phyloP scores from a whole-genome alignment of 2,329 filamentous ascomycete species.

The Alternaria incomplexa region DNA sequence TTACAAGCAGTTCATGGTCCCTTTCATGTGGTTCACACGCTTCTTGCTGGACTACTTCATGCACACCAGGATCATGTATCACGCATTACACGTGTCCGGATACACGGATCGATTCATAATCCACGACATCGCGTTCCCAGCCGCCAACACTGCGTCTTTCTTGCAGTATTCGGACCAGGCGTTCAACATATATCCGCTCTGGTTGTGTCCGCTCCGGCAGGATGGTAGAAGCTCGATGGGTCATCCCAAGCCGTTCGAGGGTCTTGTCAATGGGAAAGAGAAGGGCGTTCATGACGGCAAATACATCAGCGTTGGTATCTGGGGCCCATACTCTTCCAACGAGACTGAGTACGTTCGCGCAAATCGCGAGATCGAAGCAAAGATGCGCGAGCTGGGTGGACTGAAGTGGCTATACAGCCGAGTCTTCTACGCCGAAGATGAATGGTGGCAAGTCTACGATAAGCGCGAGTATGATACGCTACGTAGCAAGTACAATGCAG shows the following conservation, averaged over 20 bases:
- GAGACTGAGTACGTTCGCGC: conserved; percentile 66
- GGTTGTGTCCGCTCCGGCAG: conserved; percentile 61
- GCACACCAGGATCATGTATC: conserved; percentile 68
- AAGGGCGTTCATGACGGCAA: conserved; percentile 19
- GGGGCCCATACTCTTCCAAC: conserved; percentile 73
- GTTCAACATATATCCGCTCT: conserved; percentile 62
- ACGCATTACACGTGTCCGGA: conserved; percentile 65
- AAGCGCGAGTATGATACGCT: conserved; percentile 66
- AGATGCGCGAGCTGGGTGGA: conserved; percentile 72
- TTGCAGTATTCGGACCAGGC: conserved; percentile 57
- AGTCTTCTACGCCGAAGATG: conserved; percentile 76
- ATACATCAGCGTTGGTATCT: conserved; percentile 63
- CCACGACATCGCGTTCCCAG: conserved; percentile 68
- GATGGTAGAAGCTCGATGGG: conserved; percentile 41
- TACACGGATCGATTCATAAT: conserved; percentile 64
- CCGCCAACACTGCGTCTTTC: conserved; percentile 57
- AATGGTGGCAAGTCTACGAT: conserved; percentile 72
- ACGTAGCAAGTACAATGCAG: conserved; percentile 67
- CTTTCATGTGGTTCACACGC: conserved; percentile 64
- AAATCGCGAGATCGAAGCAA: conserved; percentile 74
- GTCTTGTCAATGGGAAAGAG: conserved; percentile 8
- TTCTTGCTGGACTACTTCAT: conserved; percentile 66
- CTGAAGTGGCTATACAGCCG: conserved; percentile 90
- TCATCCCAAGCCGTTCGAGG: conserved; percentile 23
- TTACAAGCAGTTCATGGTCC: conserved; percentile 64